Evolutionary conservation across 441 rosid species (phyloP).

Genomic region (Flueggea neowawraea): DNA sequence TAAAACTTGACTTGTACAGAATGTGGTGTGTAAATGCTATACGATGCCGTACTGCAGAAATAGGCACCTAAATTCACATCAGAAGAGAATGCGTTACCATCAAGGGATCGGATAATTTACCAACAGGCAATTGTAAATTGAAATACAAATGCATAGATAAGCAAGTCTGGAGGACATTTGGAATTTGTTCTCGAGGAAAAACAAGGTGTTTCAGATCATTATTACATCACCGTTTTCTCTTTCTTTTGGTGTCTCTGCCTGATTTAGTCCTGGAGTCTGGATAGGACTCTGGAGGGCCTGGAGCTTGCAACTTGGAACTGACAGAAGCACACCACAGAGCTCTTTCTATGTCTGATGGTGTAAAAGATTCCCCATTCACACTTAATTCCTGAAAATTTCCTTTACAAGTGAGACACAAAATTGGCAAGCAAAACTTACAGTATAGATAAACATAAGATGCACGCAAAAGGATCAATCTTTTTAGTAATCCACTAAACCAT

Average conservation of each 20-base stretch:
- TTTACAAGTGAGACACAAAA: not conserved
- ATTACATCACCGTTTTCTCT: conserved; percentile 48
- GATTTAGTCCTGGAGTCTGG: conserved; percentile 15
- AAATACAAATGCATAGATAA: too few species aligned
- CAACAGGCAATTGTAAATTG: too few species aligned
- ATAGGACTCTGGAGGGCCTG: conserved; percentile 23
- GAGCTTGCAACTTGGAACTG: conserved; percentile 34
- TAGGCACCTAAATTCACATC: too few species aligned
- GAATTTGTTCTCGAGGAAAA: too few species aligned
- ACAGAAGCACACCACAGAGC: conserved; percentile 74
- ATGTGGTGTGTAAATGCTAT: too few species aligned
- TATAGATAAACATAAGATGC: not conserved
- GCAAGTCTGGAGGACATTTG: too few species aligned
- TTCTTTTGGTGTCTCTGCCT: conserved; percentile 47
- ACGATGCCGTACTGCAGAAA: too few species aligned
- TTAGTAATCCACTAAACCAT: too few species aligned
- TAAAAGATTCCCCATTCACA: conserved; percentile 41
- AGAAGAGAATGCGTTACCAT: too few species aligned
- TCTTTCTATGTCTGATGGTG: conserved; percentile 78
- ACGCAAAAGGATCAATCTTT: too few species aligned
- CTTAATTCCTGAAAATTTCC: conserved; percentile 53
- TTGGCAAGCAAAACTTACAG: not conserved
- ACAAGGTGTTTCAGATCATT: not conserved
- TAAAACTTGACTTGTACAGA: too few species aligned
- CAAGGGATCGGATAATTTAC: too few species aligned